A percentile compares a stretch with the other conserved stretches of the same genome.
Evolutionary conservation across 106 monocot species (phyloP).

Genomic region (Allium cepa): DNA sequence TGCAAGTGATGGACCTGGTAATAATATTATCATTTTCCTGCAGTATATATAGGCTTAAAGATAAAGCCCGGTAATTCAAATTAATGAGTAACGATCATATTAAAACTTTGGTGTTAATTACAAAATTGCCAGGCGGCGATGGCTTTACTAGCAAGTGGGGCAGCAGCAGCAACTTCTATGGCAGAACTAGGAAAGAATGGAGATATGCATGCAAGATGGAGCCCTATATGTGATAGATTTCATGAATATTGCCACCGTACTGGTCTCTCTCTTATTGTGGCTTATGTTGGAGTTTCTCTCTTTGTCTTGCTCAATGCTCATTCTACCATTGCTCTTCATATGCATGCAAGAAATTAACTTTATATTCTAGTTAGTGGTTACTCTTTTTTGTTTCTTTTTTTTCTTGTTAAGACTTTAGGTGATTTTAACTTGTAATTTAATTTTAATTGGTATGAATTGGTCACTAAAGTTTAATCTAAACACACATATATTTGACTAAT

Average conservation of each 20-base stretch:
- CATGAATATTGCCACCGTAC: constrained; percentile 36
- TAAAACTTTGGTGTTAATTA: too few relatives aligned
- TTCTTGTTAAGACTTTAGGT: background rate
- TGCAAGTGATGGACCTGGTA: constrained; percentile 46
- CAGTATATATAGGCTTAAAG: too few relatives aligned
- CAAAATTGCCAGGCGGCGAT: constrained; percentile 28
- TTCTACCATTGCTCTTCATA: constrained; percentile 23
- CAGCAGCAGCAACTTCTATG: constrained; percentile 45
- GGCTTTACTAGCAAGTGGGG: constrained; percentile 38
- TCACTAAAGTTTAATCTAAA: too few relatives aligned
- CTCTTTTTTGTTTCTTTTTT: background rate
- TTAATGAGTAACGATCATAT: too few relatives aligned
- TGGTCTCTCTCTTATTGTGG: constrained; percentile 28
- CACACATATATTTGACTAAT: too few relatives aligned
- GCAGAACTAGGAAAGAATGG: constrained; percentile 59
- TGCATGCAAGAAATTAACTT: constrained; percentile 10
- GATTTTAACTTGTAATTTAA: too few relatives aligned
- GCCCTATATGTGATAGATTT: constrained; percentile 58
- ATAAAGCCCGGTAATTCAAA: too few relatives aligned
- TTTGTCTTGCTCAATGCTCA: constrained; percentile 27
- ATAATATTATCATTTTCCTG: background rate
- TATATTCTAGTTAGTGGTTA: background rate
- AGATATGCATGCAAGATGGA: constrained; percentile 56
- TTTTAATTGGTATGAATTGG: too few relatives aligned
- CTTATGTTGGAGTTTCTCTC: constrained; percentile 37